These are phyloP conservation scores for Candida ortonii DNA, from an alignment of 805 yeast genomes.

Conservation along the genomic window DNA sequence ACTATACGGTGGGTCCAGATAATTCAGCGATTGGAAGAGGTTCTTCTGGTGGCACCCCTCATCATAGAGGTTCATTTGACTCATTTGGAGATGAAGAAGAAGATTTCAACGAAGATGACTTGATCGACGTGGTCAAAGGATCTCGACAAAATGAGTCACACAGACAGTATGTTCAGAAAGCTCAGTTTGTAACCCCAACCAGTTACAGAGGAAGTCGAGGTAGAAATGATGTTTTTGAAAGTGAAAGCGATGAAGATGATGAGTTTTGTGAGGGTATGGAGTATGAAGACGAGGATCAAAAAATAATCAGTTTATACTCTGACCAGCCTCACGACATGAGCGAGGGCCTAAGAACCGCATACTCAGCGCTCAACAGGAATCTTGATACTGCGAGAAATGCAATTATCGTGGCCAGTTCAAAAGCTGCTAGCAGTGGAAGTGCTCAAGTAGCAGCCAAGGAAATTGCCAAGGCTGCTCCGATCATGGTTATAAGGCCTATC, in stretches of 20 bases:
- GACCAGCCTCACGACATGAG: constrained; percentile 73
- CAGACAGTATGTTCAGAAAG: constrained; percentile 4
- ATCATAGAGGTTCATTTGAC: constrained; percentile 25
- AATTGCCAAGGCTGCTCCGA: constrained; percentile 74
- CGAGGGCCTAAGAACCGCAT: constrained; percentile 76
- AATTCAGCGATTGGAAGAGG: constrained; percentile 13
- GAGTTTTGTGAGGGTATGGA: constrained; percentile 27
- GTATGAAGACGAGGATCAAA: constrained; percentile 36
- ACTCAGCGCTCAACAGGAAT: constrained; percentile 66
- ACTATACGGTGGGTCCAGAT: constrained; percentile 10
- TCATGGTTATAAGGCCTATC: constrained; percentile 75
- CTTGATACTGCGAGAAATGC: constrained; percentile 63
- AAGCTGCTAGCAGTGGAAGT: constrained; percentile 60
- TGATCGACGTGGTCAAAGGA: constrained; percentile 15
- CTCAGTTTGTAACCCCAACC: constrained; percentile 12
- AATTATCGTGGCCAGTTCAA: constrained; percentile 55
- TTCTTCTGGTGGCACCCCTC: constrained; percentile 12
- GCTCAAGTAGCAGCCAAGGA: constrained; percentile 67
- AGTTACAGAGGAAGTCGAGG: constrained; percentile 6
- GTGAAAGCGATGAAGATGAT: constrained; percentile 27
- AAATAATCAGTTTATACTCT: constrained; percentile 68
- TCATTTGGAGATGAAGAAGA: constrained; percentile 30
- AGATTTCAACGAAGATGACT: constrained; percentile 27
- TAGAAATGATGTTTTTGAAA: constrained; percentile 17
- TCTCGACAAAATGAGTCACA: constrained; percentile 1